A percentile compares a stretch with the other conserved stretches of the same genome.
phyloP scores from a whole-genome alignment of 306 rosid genomes.

The Quercus agrifolia region DNA sequence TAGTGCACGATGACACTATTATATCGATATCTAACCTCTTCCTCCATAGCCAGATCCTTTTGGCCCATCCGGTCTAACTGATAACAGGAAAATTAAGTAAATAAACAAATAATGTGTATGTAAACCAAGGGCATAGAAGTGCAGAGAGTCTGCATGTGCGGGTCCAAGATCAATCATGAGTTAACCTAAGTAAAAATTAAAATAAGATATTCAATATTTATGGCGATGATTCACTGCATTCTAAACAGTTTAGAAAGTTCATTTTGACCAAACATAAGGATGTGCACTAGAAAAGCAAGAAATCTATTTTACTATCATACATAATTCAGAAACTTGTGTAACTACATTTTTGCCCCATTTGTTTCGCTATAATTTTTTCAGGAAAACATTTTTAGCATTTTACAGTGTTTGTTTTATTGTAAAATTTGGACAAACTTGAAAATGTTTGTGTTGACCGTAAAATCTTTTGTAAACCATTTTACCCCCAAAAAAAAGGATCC shows the following conservation, averaged over 20 bases:
- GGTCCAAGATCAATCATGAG: not conserved
- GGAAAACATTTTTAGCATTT: too few species aligned
- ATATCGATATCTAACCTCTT: slow-evolving; percentile 82
- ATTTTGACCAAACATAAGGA: not conserved
- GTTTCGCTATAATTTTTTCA: too few species aligned
- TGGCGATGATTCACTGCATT: not conserved
- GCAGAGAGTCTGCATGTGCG: not conserved
- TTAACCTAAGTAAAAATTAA: not conserved
- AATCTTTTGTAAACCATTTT: too few species aligned
- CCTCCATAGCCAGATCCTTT: slow-evolving; percentile 66
- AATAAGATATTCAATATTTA: not conserved
- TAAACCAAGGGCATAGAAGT: not conserved
- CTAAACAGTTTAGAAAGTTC: not conserved
- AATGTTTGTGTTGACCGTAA: too few species aligned
- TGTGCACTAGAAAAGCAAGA: not conserved
- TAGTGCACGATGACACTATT: slow-evolving; percentile 69
- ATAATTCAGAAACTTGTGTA: not conserved
- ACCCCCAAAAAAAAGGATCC: too few species aligned
- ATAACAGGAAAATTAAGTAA: slow-evolving; percentile 17
- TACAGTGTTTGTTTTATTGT: too few species aligned
- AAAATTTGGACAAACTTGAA: too few species aligned
- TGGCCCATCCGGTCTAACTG: slow-evolving; percentile 88
- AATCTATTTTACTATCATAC: slow-evolving; percentile 6
- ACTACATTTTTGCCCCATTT: not conserved
- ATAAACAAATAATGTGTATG: slow-evolving; percentile 11